phyloP scores from a whole-genome alignment of 2,329 filamentous ascomycete genomes.

The Gaeumannomyces sp. region DNA sequence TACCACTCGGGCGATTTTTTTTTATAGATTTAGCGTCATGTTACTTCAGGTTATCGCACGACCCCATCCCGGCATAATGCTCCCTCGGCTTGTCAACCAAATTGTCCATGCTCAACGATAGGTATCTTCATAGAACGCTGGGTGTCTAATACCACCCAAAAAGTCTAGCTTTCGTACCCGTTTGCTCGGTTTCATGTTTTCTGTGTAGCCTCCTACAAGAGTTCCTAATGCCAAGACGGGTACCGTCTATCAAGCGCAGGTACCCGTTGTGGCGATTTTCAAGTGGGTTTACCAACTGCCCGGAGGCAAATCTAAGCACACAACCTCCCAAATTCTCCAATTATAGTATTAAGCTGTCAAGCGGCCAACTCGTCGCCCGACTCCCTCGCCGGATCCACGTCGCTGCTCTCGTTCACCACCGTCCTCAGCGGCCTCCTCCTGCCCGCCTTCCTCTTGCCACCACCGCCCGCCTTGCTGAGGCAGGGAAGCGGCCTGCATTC shows the following conservation, averaged over 20 bases:
- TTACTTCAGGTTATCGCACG: not conserved
- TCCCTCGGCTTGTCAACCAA: too few relatives aligned
- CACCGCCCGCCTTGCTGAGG: not conserved
- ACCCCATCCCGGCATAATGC: not conserved
- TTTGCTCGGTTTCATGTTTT: too few relatives aligned
- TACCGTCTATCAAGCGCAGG: not conserved
- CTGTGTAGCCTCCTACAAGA: too few relatives aligned
- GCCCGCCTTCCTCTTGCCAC: not conserved
- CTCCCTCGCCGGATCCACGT: not conserved
- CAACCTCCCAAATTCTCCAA: not conserved
- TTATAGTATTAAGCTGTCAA: not conserved
- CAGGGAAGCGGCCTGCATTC: not conserved
- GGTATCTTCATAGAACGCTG: too few relatives aligned
- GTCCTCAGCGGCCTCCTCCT: not conserved
- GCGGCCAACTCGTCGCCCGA: slow-evolving; percentile 10
- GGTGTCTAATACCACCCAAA: too few relatives aligned
- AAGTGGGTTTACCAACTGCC: too few relatives aligned
- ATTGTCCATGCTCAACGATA: too few relatives aligned
- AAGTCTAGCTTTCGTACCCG: too few relatives aligned
- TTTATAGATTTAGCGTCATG: not conserved
- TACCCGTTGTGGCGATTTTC: not conserved
- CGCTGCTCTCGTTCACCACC: slow-evolving; percentile 7
- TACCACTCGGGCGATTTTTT: not conserved
- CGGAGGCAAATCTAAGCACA: not conserved
- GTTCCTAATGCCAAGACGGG: not conserved